phyloP scores from a whole-genome alignment of 148 eudicot genomes.

The Nepenthes mirabilis region DNA sequence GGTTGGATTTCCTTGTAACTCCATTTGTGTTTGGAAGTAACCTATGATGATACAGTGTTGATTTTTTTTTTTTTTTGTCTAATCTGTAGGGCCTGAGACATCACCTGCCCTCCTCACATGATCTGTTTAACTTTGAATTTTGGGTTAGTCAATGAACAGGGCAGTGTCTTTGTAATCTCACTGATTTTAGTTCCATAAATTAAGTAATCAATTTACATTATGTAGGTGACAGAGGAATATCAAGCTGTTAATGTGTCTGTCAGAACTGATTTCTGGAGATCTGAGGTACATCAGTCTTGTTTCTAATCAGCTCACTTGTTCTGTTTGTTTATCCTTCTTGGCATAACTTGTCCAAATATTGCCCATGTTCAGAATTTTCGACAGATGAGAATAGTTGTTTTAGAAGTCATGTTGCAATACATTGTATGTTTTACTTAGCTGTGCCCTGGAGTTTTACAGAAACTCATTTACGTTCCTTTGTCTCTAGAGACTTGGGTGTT shows the following conservation, averaged over 20 bases:
- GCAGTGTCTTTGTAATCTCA: neutral
- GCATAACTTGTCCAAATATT: no score
- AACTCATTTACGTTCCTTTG: no score
- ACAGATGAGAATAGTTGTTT: no score
- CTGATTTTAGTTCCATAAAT: neutral
- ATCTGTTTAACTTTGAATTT: conserved; percentile 75
- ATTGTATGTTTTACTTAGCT: no score
- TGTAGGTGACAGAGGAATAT: conserved; percentile 64
- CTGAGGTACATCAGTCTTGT: conserved; percentile 36
- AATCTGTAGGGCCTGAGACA: conserved; percentile 55
- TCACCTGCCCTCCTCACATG: conserved; percentile 73
- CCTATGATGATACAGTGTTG: neutral
- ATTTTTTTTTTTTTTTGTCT: neutral
- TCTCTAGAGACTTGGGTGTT: no score
- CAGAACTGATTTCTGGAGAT: conserved; percentile 37
- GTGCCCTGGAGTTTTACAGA: neutral
- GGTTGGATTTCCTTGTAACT: conserved; percentile 25
- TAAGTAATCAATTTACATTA: conserved; percentile 3
- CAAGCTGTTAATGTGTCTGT: conserved; percentile 84
- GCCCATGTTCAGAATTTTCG: neutral
- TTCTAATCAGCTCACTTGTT: neutral
- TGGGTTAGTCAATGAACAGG: conserved; percentile 52
- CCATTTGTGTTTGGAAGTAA: neutral
- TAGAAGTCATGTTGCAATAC: no score
- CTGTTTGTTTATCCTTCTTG: neutral